Evolutionary conservation across 1,284 basidiomycete species (phyloP).

Genomic region (Ustilago vetiveriae): DNA sequence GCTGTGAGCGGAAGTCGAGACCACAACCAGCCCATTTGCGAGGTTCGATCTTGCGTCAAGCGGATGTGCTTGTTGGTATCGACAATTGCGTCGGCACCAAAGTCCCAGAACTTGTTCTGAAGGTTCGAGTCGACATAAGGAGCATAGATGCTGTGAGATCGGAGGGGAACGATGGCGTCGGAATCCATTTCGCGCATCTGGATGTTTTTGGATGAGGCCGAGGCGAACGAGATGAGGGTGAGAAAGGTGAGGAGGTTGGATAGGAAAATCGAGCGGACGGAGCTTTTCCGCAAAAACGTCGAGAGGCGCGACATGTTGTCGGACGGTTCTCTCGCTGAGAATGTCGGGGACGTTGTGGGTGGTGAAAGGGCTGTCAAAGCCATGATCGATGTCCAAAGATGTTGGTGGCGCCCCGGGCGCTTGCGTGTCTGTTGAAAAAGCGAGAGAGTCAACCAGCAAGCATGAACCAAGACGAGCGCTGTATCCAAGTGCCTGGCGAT

Average conservation of each 20-base stretch:
- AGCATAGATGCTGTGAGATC: conserved; percentile 56
- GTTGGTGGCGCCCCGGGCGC: no score
- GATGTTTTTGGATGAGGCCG: conserved; percentile 41
- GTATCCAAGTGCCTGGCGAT: no score
- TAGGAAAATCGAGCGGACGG: not conserved
- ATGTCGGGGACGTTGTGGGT: not conserved
- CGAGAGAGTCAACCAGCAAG: no score
- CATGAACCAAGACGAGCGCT: no score
- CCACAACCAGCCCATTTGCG: conserved; percentile 90
- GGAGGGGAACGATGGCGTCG: conserved; percentile 63
- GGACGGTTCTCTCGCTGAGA: not conserved
- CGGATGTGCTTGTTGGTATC: conserved; percentile 63
- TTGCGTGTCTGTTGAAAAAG: no score
- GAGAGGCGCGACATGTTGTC: conserved; percentile 1
- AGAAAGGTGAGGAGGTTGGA: conserved; percentile 10
- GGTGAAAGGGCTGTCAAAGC: no score
- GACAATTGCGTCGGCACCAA: conserved; percentile 63
- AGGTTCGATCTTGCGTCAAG: conserved; percentile 71
- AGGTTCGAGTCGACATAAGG: conserved; percentile 63
- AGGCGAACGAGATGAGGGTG: not conserved
- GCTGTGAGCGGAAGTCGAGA: conserved; percentile 67
- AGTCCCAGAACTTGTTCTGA: conserved; percentile 66
- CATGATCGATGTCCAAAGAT: no score
- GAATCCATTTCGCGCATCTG: conserved; percentile 52
- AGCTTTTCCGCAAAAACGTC: not conserved